Conservation (phyloP, 2,329 filamentous ascomycete species). For the Septoria linicola region DNA sequence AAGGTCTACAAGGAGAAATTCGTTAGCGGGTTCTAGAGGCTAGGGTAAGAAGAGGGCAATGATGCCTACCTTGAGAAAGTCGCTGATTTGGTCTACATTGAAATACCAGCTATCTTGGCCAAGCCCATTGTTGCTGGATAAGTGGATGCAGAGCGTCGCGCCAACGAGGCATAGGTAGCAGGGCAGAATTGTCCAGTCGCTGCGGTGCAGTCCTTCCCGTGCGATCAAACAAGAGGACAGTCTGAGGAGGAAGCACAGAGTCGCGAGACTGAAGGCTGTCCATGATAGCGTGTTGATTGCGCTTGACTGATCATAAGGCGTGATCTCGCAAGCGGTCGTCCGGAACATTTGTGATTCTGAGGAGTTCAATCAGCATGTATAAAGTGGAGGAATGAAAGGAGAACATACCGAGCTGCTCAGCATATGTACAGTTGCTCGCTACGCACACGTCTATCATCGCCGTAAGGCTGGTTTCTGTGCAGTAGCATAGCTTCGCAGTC, state of each 20-base stretch:
- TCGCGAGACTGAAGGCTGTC: slow-evolving; percentile 8
- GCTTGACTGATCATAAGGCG: not conserved
- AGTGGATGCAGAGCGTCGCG: slow-evolving; percentile 3
- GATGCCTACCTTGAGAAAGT: slow-evolving; percentile 10
- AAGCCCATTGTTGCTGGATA: slow-evolving; percentile 7
- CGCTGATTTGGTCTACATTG: slow-evolving; percentile 5
- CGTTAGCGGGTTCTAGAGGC: not conserved
- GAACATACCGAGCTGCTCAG: slow-evolving; percentile 9
- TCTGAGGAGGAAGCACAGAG: slow-evolving; percentile 7
- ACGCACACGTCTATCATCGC: slow-evolving; percentile 12
- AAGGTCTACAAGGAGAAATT: slow-evolving; percentile 1
- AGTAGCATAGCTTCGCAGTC: slow-evolving; percentile 6
- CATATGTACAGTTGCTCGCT: slow-evolving; percentile 9
- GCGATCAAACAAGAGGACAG: not conserved
- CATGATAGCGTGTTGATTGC: slow-evolving; percentile 13
- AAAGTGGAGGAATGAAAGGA: not conserved
- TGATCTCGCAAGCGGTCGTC: not conserved
- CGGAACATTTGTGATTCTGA: slow-evolving; percentile 6
- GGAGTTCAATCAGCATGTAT: not conserved
- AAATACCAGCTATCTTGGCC: slow-evolving; percentile 16
- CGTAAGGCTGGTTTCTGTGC: not conserved
- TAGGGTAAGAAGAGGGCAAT: not conserved
- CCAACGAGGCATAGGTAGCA: slow-evolving; percentile 14
- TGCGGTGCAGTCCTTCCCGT: not conserved
- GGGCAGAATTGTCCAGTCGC: slow-evolving; percentile 11